phyloP scores from a whole-genome alignment of 1,284 basidiomycete species.

The Rugosomyces carneus region DNA sequence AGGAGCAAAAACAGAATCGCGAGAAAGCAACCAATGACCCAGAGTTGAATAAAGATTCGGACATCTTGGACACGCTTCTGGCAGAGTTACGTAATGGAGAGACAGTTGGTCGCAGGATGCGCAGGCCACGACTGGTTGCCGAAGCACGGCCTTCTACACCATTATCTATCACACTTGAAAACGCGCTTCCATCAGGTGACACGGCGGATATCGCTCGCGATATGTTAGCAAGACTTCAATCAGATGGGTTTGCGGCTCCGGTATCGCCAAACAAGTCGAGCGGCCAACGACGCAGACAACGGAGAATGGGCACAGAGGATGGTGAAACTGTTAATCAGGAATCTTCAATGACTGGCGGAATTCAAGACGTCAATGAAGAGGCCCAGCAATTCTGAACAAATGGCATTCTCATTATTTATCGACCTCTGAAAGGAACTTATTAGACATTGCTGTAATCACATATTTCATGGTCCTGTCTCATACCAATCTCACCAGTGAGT shows the following conservation, averaged over 20 bases:
- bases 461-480: too few species aligned
- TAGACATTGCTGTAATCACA: too few species aligned
- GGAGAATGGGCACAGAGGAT: conserved; percentile 26
- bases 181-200: conserved; percentile 28
- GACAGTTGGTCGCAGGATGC: conserved; percentile 51
- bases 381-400: too few species aligned
- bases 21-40: conserved; percentile 44
- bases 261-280: conserved; percentile 19
- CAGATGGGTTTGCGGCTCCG: conserved; percentile 46
- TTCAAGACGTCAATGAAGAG: conserved; percentile 13
- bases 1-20: conserved; percentile 54
- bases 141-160: conserved; percentile 33
- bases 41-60: conserved; percentile 44
- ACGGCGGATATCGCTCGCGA: conserved; percentile 61
- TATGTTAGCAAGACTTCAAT: conserved; percentile 68
- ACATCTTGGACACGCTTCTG: conserved; percentile 70
- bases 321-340: conserved; percentile 20
- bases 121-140: conserved; percentile 40
- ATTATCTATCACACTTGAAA: conserved; percentile 35
- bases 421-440: too few species aligned
- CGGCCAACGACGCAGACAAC: conserved; percentile 24
- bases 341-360: conserved; percentile 23
- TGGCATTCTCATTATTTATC: too few species aligned
- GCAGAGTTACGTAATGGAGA: conserved; percentile 71
- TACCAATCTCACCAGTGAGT: too few species aligned